Percentiles rank a stretch among this genome's conserved stretches.
Evolutionary conservation across 805 yeast genomes (phyloP).

Genomic region (Zygoascus bituminiphila): DNA sequence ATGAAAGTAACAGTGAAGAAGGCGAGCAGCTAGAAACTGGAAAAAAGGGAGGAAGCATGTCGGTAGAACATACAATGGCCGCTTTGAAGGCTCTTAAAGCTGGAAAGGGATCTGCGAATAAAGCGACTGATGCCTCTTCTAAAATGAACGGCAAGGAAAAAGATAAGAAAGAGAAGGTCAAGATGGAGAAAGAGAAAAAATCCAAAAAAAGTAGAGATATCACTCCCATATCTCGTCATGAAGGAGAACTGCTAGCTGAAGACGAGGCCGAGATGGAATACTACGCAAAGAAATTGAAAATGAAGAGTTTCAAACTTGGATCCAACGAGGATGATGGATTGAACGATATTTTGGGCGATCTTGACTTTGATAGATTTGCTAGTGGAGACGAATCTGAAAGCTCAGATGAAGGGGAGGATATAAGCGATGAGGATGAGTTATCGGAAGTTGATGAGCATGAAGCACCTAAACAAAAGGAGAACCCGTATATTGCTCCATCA

Average conservation of each 20-base stretch:
- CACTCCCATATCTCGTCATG: not conserved
- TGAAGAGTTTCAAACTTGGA: constrained; percentile 44
- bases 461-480: constrained; percentile 41
- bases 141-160: not conserved
- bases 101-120: not conserved
- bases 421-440: constrained; percentile 14
- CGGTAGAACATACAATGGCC: not conserved
- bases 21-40: not conserved
- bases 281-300: constrained; percentile 74
- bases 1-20: not conserved
- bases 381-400: constrained; percentile 12
- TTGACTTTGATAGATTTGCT: constrained; percentile 22
- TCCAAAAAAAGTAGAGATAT: not conserved
- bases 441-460: constrained; percentile 18
- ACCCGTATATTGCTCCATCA: constrained; percentile 51
- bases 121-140: not conserved
- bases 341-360: constrained; percentile 64
- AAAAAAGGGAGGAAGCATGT: not conserved
- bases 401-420: constrained; percentile 11
- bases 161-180: not conserved
- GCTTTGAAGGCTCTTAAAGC: not conserved
- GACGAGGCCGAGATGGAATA: constrained; percentile 76
- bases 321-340: constrained; percentile 62
- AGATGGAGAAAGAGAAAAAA: not conserved
- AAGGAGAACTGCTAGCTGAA: constrained; percentile 19